phyloP scores from a whole-genome alignment of 768 basidiomycete genomes.

The Filobasidium wieringae region DNA sequence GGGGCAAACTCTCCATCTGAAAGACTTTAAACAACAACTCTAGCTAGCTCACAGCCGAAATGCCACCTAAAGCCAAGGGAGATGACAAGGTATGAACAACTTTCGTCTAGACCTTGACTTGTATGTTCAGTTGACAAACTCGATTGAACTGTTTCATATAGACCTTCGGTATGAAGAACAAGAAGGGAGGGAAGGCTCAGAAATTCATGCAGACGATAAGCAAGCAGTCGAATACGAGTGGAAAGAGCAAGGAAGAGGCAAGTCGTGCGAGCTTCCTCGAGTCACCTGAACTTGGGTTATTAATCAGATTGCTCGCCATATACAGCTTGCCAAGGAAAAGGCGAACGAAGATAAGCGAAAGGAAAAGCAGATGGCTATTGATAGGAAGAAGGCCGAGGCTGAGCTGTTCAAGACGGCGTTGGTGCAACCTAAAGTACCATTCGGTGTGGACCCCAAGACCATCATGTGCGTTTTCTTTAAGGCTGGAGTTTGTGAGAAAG shows the following conservation, averaged over 20 bases:
- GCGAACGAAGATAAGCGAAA: slow-evolving; percentile 47
- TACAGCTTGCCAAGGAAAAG: slow-evolving; percentile 64
- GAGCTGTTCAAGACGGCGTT: slow-evolving; percentile 53
- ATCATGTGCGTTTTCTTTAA: slow-evolving; percentile 86
- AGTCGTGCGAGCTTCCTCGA: slow-evolving; percentile 5
- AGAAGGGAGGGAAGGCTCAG: slow-evolving; percentile 49
- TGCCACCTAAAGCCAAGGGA: slow-evolving; percentile 31
- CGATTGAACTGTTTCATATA: slow-evolving; percentile 10
- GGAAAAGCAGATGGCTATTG: slow-evolving; percentile 29
- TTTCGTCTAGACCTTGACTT: too few species aligned
- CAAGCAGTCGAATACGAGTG: slow-evolving; percentile 57
- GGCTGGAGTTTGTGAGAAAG: slow-evolving; percentile 86
- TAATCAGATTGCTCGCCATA: too few species aligned
- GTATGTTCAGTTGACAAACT: neutral
- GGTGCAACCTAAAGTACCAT: slow-evolving; percentile 51
- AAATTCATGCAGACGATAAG: slow-evolving; percentile 69
- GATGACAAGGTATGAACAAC: slow-evolving; percentile 34
- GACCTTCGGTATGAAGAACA: slow-evolving; percentile 44
- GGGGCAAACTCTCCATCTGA: too few species aligned
- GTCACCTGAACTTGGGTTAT: neutral
- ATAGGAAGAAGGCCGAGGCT: slow-evolving; percentile 54
- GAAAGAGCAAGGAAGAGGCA: slow-evolving; percentile 63
- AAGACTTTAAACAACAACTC: too few species aligned
- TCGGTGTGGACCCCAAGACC: slow-evolving; percentile 88
- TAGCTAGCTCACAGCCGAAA: too few species aligned